These are phyloP conservation scores for Coemansia asiatica DNA, from an alignment of 192 early-diverging fungal species.

Conservation along the genomic window DNA sequence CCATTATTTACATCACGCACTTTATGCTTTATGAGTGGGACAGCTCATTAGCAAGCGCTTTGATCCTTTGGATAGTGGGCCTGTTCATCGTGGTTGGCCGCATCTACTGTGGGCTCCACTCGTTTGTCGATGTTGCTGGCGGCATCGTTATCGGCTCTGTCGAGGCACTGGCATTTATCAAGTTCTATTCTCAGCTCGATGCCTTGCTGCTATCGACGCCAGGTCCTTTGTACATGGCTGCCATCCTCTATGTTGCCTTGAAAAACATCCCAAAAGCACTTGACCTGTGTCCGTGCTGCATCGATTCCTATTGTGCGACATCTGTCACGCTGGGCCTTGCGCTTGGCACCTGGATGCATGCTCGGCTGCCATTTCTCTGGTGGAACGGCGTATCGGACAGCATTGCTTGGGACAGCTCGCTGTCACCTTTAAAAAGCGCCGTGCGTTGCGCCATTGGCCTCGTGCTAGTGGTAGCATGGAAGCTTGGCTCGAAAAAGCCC, in stretches of 20 bases:
- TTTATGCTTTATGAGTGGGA: constrained; percentile 38
- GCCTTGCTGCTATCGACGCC: constrained; percentile 33
- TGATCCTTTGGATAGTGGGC: constrained; percentile 52
- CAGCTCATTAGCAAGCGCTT: constrained; percentile 36
- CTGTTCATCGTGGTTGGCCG: constrained; percentile 68
- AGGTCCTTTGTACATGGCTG: constrained; percentile 39
- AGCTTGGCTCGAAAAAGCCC: constrained; percentile 38
- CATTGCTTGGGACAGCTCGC: constrained; percentile 48
- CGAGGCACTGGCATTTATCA: constrained; percentile 54
- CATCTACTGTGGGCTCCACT: constrained; percentile 89
- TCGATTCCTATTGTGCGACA: constrained; percentile 49
- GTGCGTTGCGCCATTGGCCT: constrained; percentile 36
- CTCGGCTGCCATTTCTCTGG: constrained; percentile 42
- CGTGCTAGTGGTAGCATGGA: constrained; percentile 43
- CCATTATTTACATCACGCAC: constrained; percentile 58
- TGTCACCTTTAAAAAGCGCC: constrained; percentile 32
- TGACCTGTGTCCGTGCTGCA: constrained; percentile 54
- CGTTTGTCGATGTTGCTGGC: constrained; percentile 71
- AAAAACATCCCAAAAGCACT: constrained; percentile 41
- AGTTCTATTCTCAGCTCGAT: constrained; percentile 30
- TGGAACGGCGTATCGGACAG: constrained; percentile 20
- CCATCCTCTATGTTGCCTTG: constrained; percentile 26
- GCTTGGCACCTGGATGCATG: constrained; percentile 45
- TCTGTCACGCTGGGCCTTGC: constrained; percentile 43
- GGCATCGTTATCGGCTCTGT: constrained; percentile 65